Conservation (phyloP, 2,329 filamentous ascomycete genomes). For the Dendryphion nanum region DNA sequence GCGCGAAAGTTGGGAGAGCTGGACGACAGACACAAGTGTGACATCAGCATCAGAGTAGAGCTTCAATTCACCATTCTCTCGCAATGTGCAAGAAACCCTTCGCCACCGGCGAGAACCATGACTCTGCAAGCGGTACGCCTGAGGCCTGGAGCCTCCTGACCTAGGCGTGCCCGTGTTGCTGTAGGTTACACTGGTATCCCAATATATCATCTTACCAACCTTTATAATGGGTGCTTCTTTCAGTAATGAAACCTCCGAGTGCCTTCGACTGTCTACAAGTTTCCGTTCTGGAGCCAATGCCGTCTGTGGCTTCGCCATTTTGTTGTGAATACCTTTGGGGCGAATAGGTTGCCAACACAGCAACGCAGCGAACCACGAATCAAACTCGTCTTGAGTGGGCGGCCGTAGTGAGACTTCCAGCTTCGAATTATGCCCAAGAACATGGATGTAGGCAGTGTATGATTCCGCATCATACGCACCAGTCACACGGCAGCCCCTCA, state of each 20-base stretch:
- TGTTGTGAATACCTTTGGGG: constrained; percentile 55
- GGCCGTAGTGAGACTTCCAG: constrained; percentile 66
- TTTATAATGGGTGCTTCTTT: constrained; percentile 89
- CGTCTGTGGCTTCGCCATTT: constrained; percentile 52
- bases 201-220: constrained; percentile 64
- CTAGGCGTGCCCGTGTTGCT: constrained; percentile 43
- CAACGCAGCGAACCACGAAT: constrained; percentile 77
- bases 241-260: constrained; percentile 51
- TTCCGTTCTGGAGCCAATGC: constrained; percentile 36
- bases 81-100: constrained; percentile 85
- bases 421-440: constrained; percentile 54
- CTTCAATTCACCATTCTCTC: constrained; percentile 93
- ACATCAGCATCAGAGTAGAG: constrained; percentile 84
- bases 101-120: constrained; percentile 70
- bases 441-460: constrained; percentile 50
- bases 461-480: constrained; percentile 48
- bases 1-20: constrained; percentile 83
- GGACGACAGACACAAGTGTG: constrained; percentile 75
- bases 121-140: constrained; percentile 56
- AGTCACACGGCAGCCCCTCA: constrained; percentile 70
- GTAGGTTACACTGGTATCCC: constrained; percentile 65
- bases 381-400: constrained; percentile 63
- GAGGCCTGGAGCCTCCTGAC: constrained; percentile 42
- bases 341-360: constrained; percentile 78
- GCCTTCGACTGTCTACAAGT: constrained; percentile 43